Percentiles rank a stretch among this genome's conserved stretches.
Evolutionary conservation across 805 yeast species (phyloP).

Genomic region (Torulaspora quercuum): DNA sequence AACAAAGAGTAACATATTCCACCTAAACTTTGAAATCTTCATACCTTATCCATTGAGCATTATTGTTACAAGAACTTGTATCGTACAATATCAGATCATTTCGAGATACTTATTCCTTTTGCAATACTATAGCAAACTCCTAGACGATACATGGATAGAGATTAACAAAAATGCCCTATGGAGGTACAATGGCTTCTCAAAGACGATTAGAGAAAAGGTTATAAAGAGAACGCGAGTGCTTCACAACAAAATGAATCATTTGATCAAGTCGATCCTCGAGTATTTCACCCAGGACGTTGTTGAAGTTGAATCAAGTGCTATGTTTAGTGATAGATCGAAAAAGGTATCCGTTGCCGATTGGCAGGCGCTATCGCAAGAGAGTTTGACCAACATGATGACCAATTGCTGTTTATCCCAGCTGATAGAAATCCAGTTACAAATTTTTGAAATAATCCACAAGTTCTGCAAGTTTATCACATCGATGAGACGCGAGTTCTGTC

Average conservation of each 20-base stretch:
- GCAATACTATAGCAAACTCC: conserved; percentile 56
- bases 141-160: conserved; percentile 70
- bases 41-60: conserved; percentile 87
- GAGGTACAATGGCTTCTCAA: conserved; percentile 49
- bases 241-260: conserved; percentile 45
- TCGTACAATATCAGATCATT: conserved; percentile 74
- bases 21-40: conserved; percentile 52
- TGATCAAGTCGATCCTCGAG: conserved; percentile 26
- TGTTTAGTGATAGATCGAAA: conserved; percentile 3
- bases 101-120: conserved; percentile 66
- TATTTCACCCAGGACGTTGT: conserved; percentile 29
- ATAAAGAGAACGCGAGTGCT: conserved; percentile 50
- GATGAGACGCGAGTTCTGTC: conserved; percentile 22
- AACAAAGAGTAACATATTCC: conserved; percentile 42
- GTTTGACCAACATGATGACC: conserved; percentile 32
- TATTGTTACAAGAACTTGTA: conserved; percentile 62
- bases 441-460: conserved; percentile 32
- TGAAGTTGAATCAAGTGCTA: conserved; percentile 19
- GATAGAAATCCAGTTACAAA: conserved; percentile 31
- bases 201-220: conserved; percentile 51
- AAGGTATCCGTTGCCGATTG: conserved; percentile 16
- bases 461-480: conserved; percentile 34
- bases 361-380: conserved; percentile 25
- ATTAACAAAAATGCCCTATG: conserved; percentile 58
- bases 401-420: conserved; percentile 28